phyloP scores from a whole-genome alignment of 768 basidiomycete genomes.

The Pulveroboletus sp. region DNA sequence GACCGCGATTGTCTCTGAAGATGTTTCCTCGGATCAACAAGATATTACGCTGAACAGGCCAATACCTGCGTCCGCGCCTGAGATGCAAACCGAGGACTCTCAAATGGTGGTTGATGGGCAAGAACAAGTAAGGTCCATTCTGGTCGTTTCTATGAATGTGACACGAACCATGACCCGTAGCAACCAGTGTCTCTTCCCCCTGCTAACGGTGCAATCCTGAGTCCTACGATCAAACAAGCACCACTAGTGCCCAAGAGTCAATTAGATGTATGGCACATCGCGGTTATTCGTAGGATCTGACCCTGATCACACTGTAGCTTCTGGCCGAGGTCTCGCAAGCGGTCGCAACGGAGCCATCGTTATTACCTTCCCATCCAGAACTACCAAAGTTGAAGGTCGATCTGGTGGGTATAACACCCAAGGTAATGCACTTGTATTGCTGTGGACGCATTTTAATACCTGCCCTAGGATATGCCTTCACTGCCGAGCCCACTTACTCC shows the following conservation, averaged over 20 bases:
- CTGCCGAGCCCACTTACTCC: constrained; percentile 24
- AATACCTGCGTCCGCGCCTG: background rate
- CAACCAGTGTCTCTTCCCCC: background rate
- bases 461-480: constrained; percentile 13
- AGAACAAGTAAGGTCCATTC: constrained; percentile 20
- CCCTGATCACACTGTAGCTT: constrained; percentile 21
- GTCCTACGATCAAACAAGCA: constrained; percentile 12
- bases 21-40: background rate
- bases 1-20: background rate
- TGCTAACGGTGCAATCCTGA: constrained; percentile 1
- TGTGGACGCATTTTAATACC: background rate
- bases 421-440: constrained; percentile 11
- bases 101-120: constrained; percentile 17
- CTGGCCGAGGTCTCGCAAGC: constrained; percentile 28
- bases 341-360: constrained; percentile 27
- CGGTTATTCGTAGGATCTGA: constrained; percentile 13
- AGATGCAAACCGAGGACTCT: constrained; percentile 5
- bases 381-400: constrained; percentile 16
- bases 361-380: constrained; percentile 26
- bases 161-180: constrained; percentile 8
- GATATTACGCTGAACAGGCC: background rate
- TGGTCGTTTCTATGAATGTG: background rate
- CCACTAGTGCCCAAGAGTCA: constrained; percentile 20
- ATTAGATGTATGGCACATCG: constrained; percentile 24
- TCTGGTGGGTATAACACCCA: background rate